A percentile compares a stretch with the other conserved stretches of the same genome.
phyloP scores from a whole-genome alignment of 2,329 filamentous ascomycete genomes.

The Sporothrix curviconia region DNA sequence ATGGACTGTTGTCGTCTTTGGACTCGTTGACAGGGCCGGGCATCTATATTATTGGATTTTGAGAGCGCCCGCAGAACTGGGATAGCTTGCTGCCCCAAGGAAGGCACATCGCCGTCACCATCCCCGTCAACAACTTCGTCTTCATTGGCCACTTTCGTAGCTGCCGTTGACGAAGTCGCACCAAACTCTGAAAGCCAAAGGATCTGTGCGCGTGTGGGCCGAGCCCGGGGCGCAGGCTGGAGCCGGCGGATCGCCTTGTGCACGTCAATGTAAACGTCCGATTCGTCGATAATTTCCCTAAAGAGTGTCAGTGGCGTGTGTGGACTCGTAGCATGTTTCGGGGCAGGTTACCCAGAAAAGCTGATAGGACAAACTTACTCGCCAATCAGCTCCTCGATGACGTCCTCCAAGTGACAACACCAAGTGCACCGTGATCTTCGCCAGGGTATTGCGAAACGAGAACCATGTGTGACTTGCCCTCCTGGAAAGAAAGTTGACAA shows the following conservation, averaged over 20 bases:
- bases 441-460: conserved; percentile 85
- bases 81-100: conserved; percentile 25
- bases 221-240: conserved; percentile 72
- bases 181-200: conserved; percentile 16
- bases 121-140: conserved; percentile 23
- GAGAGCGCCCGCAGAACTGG: conserved; percentile 26
- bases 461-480: conserved; percentile 98
- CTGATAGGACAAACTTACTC: conserved; percentile 55
- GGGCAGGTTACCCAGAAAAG: neutral
- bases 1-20: conserved; percentile 52
- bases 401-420: conserved; percentile 95
- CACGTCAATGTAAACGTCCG: conserved; percentile 95
- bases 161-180: conserved; percentile 19
- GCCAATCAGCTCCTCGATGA: conserved; percentile 97
- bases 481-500: conserved; percentile 99
- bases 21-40: conserved; percentile 37
- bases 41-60: conserved; percentile 26
- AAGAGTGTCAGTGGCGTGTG: neutral
- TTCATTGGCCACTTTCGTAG: conserved; percentile 24
- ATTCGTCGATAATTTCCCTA: conserved; percentile 97
- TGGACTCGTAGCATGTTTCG: too few relatives aligned
- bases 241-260: conserved; percentile 94
- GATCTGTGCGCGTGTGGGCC: conserved; percentile 41
- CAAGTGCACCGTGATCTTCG: conserved; percentile 82
- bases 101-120: conserved; percentile 21